phyloP scores from a whole-genome alignment of 768 basidiomycete genomes.

The Agrocybe praecox region DNA sequence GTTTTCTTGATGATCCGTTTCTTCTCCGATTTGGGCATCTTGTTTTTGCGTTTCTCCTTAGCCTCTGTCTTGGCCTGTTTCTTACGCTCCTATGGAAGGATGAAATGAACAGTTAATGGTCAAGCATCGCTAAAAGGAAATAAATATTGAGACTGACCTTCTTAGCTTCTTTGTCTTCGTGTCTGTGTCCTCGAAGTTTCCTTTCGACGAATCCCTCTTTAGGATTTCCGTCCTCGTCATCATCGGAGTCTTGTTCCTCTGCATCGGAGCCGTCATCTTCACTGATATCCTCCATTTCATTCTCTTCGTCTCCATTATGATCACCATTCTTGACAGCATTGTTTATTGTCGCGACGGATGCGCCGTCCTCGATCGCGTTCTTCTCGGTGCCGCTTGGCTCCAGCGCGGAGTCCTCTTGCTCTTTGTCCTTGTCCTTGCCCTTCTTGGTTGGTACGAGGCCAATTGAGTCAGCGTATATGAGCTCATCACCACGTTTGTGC shows the following conservation, averaged over 20 bases:
- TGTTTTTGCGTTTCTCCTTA: slow-evolving; percentile 84
- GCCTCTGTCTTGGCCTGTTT: slow-evolving; percentile 86
- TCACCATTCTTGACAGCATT: slow-evolving; percentile 6
- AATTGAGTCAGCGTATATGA: slow-evolving; percentile 90
- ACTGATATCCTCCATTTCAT: slow-evolving; percentile 20
- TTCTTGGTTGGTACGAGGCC: slow-evolving; percentile 60
- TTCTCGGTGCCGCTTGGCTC: background rate
- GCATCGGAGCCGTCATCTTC: slow-evolving; percentile 34
- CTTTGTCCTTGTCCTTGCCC: slow-evolving; percentile 3
- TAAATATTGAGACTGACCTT: slow-evolving; percentile 54
- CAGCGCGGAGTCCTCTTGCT: too few species aligned
- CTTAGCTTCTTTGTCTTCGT: slow-evolving; percentile 91
- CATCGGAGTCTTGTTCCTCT: slow-evolving; percentile 32
- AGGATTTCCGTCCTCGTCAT: slow-evolving; percentile 23
- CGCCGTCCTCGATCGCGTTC: background rate
- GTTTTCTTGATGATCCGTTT: slow-evolving; percentile 77
- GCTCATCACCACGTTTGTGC: slow-evolving; percentile 66
- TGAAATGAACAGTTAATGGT: slow-evolving; percentile 14
- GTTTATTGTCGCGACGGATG: slow-evolving; percentile 3
- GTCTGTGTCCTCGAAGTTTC: slow-evolving; percentile 81
- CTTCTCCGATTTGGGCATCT: slow-evolving; percentile 97
- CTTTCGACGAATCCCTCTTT: slow-evolving; percentile 46
- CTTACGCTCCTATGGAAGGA: slow-evolving; percentile 76
- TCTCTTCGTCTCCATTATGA: slow-evolving; percentile 8
- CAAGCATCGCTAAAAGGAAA: slow-evolving; percentile 1